These are phyloP conservation scores for Phlyctochytrium planicorne DNA, from an alignment of 192 early-diverging fungal species.

Conservation along the genomic window DNA sequence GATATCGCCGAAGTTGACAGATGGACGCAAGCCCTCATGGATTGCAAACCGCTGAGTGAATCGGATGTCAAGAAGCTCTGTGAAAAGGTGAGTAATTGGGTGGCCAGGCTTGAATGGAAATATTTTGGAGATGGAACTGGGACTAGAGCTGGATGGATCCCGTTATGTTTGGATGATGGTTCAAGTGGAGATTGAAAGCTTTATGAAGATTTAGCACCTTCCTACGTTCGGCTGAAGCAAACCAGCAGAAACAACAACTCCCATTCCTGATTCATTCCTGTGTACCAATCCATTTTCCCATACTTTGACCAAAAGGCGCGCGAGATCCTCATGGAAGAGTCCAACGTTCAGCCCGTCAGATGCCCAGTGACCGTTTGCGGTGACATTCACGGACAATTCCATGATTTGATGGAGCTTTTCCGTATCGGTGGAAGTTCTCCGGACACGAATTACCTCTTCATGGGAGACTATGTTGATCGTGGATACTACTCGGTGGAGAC, in stretches of 20 bases:
- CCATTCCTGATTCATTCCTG: too few species aligned
- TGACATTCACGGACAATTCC: conserved; percentile 98
- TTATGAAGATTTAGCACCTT: too few species aligned
- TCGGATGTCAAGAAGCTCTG: conserved; percentile 92
- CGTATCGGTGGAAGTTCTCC: conserved; percentile 91
- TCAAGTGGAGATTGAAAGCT: too few species aligned
- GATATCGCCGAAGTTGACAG: conserved; percentile 85
- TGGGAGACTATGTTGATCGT: conserved; percentile 97
- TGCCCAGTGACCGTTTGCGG: conserved; percentile 98
- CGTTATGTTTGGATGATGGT: too few species aligned
- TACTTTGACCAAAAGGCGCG: too few species aligned
- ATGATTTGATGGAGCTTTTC: conserved; percentile 94
- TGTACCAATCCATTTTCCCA: too few species aligned
- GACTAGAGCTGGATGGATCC: too few species aligned
- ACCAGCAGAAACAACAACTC: too few species aligned
- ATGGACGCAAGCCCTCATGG: conserved; percentile 87
- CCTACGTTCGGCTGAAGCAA: too few species aligned
- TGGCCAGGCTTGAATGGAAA: too few species aligned
- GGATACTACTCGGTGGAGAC: conserved; percentile 97
- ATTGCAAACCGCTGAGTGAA: conserved; percentile 96
- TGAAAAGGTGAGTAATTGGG: conserved; percentile 85
- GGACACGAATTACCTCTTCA: conserved; percentile 97
- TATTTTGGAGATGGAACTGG: too few species aligned
- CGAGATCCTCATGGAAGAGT: conserved; percentile 93
- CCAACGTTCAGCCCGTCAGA: conserved; percentile 94